Evolutionary conservation across 768 basidiomycete species (phyloP).

Genomic region (Podaxis sp.): DNA sequence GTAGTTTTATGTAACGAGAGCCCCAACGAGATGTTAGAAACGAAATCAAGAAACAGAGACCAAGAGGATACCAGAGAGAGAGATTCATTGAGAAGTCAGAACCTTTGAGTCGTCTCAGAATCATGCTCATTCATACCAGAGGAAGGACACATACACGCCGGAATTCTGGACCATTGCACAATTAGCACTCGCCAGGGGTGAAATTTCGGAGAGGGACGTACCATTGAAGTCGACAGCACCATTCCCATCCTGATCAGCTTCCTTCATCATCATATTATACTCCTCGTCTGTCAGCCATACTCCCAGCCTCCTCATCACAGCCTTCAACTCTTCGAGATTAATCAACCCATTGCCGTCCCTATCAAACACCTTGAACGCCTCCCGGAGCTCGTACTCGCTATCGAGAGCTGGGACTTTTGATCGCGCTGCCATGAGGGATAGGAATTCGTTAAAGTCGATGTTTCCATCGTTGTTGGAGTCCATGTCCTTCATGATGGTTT

Average conservation of each 20-base stretch:
- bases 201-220: constrained; percentile 23
- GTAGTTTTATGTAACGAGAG: background rate
- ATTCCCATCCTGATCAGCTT: constrained; percentile 82
- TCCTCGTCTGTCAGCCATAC: constrained; percentile 76
- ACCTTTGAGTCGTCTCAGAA: background rate
- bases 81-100: background rate
- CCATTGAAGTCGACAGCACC: constrained; percentile 80
- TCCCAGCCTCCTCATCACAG: constrained; percentile 89
- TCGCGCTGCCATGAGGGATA: constrained; percentile 76
- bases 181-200: background rate
- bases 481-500: constrained; percentile 92
- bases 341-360: constrained; percentile 94
- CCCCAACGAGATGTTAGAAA: background rate
- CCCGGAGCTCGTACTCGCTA: constrained; percentile 88
- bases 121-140: background rate
- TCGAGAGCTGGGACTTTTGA: constrained; percentile 20
- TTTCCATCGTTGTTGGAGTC: constrained; percentile 80
- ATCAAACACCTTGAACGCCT: constrained; percentile 97
- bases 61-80: background rate
- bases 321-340: constrained; percentile 77
- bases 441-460: constrained; percentile 81
- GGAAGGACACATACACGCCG: background rate
- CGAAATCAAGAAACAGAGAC: background rate
- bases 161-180: constrained; percentile 6
- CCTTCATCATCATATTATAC: constrained; percentile 88